These are phyloP conservation scores for Daldinia eschscholtzii DNA, from an alignment of 2,329 filamentous ascomycete species.

Conservation along the genomic window DNA sequence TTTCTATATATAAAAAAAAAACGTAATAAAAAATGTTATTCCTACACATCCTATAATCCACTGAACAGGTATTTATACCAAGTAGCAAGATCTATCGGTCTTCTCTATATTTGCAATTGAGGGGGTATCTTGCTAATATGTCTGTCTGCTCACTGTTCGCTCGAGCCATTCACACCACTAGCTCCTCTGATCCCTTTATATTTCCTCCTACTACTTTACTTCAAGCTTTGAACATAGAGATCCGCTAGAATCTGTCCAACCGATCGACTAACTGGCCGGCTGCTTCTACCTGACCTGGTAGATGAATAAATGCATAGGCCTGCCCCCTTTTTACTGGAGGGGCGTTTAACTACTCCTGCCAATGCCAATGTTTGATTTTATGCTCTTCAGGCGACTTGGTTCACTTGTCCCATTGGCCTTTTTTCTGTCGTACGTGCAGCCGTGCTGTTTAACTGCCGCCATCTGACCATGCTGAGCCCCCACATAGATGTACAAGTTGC, in stretches of 20 bases:
- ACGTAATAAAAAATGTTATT: not conserved
- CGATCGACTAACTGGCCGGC: not conserved
- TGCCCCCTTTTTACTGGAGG: not conserved
- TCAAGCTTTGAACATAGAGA: constrained; percentile 9
- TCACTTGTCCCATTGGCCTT: constrained; percentile 10
- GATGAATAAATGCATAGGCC: not conserved
- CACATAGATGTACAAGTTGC: constrained; percentile 41
- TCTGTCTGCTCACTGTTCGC: constrained; percentile 1
- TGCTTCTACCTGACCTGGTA: not conserved
- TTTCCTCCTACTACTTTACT: not conserved
- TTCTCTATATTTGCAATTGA: constrained; percentile 26
- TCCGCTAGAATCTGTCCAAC: constrained; percentile 2
- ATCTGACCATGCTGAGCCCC: constrained; percentile 31
- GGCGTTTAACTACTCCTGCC: not conserved
- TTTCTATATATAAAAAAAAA: not conserved
- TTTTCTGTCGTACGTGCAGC: constrained; percentile 19
- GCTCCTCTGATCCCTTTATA: not conserved
- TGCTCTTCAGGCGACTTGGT: constrained; percentile 13
- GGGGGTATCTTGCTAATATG: constrained; percentile 36
- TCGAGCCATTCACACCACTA: not conserved
- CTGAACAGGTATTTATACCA: not conserved
- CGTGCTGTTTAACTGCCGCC: constrained; percentile 9
- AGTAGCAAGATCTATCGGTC: not conserved
- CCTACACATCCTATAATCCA: not conserved
- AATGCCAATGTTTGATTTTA: constrained; percentile 5